Conservation (phyloP, 495 filamentous ascomycete species). For the Trichocladium antarcticum region DNA sequence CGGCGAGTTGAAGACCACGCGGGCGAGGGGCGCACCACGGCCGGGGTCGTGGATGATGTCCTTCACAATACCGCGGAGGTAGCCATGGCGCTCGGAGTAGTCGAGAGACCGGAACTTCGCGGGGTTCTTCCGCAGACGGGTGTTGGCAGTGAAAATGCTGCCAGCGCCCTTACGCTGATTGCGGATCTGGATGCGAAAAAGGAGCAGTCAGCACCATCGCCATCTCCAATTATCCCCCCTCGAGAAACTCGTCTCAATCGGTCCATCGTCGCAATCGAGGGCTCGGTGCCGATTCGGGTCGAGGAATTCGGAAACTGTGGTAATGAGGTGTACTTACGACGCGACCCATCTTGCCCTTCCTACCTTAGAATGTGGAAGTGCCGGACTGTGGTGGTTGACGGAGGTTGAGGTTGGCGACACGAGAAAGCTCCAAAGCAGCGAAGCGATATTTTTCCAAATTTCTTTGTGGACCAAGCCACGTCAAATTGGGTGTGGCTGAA, state of each 20-base stretch:
- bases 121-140: constrained; percentile 75
- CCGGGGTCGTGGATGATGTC: constrained; percentile 99
- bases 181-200: constrained; percentile 51
- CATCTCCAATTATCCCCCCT: not conserved
- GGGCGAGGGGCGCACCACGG: constrained; percentile 93
- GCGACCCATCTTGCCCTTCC: constrained; percentile 41
- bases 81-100: constrained; percentile 91
- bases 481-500: constrained; percentile 16
- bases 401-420: constrained; percentile 23
- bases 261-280: constrained; percentile 12
- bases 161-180: constrained; percentile 98
- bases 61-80: constrained; percentile 92
- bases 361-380: constrained; percentile 26
- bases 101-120: constrained; percentile 91
- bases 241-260: constrained; percentile 1
- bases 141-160: constrained; percentile 84
- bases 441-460: constrained; percentile 31
- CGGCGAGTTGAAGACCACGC: constrained; percentile 88
- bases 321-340: constrained; percentile 35
- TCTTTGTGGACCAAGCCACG: constrained; percentile 31
- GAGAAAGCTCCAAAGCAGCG: constrained; percentile 20
- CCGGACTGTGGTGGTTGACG: constrained; percentile 24
- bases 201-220: constrained; percentile 18
- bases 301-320: constrained; percentile 8
- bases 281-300: constrained; percentile 14